Evolutionary conservation across 2,329 filamentous ascomycete species (phyloP).

Genomic region (Ceratocystis papillata): DNA sequence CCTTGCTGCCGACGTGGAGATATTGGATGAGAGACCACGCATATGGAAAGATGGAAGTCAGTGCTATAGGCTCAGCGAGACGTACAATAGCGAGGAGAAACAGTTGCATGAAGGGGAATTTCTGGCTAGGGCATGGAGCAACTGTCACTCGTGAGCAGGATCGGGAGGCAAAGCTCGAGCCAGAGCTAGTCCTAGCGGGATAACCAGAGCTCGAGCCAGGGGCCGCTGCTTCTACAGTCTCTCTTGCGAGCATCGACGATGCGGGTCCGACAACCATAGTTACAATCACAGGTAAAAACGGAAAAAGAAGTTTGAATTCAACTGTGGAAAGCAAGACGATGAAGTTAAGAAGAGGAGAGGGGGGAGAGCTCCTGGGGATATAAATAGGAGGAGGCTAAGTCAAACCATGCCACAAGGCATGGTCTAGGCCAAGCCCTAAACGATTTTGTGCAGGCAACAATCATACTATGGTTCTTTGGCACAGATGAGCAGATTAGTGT

Average conservation of each 20-base stretch:
- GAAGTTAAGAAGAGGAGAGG: neutral
- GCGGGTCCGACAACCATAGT: neutral
- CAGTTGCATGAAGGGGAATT: conserved; percentile 72
- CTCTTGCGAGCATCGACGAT: neutral
- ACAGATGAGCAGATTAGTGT: neutral
- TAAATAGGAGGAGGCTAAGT: neutral
- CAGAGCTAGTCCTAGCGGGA: neutral
- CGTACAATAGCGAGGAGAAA: conserved; percentile 84
- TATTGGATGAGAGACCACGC: conserved; percentile 73
- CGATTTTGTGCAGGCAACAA: no score
- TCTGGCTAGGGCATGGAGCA: conserved; percentile 27
- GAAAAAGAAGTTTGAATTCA: neutral
- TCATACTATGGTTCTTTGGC: no score
- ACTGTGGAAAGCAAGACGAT: no score
- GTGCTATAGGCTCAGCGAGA: conserved; percentile 80
- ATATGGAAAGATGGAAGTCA: conserved; percentile 90
- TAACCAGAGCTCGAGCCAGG: neutral
- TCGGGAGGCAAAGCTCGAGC: neutral
- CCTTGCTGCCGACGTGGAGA: conserved; percentile 58
- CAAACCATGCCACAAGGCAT: no score
- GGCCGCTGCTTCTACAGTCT: neutral
- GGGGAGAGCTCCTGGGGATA: neutral
- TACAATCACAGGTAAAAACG: neutral
- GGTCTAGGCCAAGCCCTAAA: no score
- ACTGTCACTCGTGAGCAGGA: conserved; percentile 32